These are phyloP conservation scores for Starmerella vitae DNA, from an alignment of 805 yeast species.

Conservation along the genomic window DNA sequence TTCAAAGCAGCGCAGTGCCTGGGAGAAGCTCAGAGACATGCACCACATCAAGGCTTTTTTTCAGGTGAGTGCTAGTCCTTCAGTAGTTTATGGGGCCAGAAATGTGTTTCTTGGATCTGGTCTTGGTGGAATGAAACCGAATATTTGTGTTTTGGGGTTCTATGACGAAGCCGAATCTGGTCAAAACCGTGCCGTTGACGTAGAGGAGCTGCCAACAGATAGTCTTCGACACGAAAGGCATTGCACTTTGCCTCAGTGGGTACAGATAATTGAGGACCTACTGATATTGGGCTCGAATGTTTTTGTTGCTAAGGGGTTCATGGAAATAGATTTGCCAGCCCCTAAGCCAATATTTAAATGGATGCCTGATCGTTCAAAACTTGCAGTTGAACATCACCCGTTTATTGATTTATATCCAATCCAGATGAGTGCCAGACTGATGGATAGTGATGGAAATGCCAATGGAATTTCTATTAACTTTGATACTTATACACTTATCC, in stretches of 20 bases:
- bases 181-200: slow-evolving; percentile 22
- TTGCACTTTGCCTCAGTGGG: slow-evolving; percentile 72
- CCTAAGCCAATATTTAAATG: slow-evolving; percentile 15
- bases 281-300: slow-evolving; percentile 79
- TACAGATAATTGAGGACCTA: slow-evolving; percentile 79
- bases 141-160: slow-evolving; percentile 83
- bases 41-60: slow-evolving; percentile 82
- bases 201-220: slow-evolving; percentile 63
- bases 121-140: slow-evolving; percentile 96
- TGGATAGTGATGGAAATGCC: slow-evolving; percentile 48
- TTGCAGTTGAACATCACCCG: neutral
- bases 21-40: slow-evolving; percentile 71
- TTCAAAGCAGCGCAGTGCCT: slow-evolving; percentile 58
- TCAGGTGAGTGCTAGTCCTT: slow-evolving; percentile 78
- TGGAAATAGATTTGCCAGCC: slow-evolving; percentile 48
- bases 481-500: slow-evolving; percentile 86
- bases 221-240: slow-evolving; percentile 55
- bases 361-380: no score
- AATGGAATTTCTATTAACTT: slow-evolving; percentile 74
- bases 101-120: slow-evolving; percentile 89
- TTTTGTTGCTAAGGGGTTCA: slow-evolving; percentile 86
- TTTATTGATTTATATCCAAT: slow-evolving; percentile 88
- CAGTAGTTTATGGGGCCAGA: slow-evolving; percentile 87
- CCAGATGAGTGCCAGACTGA: slow-evolving; percentile 81
- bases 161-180: slow-evolving; percentile 40